Percentiles rank a stretch among this genome's conserved stretches.
These are phyloP conservation scores for Emericellopsis terricola DNA, from an alignment of 495 filamentous ascomycete species.

Conservation along the genomic window DNA sequence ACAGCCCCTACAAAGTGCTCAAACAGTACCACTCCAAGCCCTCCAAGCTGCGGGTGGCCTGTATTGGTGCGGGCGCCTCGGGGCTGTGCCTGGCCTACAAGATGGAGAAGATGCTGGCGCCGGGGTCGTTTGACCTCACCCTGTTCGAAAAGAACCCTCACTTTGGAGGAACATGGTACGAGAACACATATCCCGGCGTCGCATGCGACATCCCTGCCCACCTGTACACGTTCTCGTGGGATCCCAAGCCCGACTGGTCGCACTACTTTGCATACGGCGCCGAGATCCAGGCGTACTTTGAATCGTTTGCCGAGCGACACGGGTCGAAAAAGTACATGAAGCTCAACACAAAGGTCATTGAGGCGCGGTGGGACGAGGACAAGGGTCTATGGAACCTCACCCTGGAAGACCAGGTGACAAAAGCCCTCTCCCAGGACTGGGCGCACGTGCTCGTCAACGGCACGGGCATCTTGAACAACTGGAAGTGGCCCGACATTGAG, in stretches of 20 bases:
- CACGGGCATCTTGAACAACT: constrained; percentile 9
- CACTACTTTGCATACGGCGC: constrained; percentile 10
- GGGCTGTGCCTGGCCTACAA: constrained; percentile 14
- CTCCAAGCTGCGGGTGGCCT: constrained; percentile 11
- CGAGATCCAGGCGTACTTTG: constrained; percentile 43
- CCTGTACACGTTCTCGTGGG: neutral
- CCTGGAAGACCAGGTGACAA: neutral
- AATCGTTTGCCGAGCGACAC: constrained; percentile 21
- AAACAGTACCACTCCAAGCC: neutral
- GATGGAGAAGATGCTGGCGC: constrained; percentile 4
- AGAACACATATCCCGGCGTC: constrained; percentile 1
- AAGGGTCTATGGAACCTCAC: neutral
- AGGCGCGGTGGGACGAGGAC: constrained; percentile 1
- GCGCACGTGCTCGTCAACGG: constrained; percentile 7
- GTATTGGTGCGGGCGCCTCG: constrained; percentile 16
- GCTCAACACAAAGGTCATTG: constrained; percentile 17
- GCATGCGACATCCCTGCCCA: constrained; percentile 19
- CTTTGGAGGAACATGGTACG: constrained; percentile 1
- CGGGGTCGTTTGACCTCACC: neutral
- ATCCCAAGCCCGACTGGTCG: neutral
- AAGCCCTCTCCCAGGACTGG: constrained; percentile 5
- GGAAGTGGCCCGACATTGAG: constrained; percentile 29
- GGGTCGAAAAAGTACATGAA: constrained; percentile 29
- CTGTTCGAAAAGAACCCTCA: constrained; percentile 2
- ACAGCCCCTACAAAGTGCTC: neutral